phyloP scores from a whole-genome alignment of 768 basidiomycete genomes.

The Hydnomerulius pinastri region DNA sequence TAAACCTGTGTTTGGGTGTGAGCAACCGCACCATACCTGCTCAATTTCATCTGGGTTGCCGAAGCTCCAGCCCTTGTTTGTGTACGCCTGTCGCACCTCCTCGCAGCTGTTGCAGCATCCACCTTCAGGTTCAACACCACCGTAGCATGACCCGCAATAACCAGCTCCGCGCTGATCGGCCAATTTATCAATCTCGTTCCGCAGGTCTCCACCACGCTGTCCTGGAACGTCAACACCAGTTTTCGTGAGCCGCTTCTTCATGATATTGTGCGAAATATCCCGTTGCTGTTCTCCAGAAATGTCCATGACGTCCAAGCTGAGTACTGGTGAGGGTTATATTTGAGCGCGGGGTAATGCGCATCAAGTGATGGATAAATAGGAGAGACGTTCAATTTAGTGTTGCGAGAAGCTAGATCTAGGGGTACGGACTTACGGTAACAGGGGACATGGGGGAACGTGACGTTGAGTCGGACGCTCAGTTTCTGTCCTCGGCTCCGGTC shows the following conservation, averaged over 20 bases:
- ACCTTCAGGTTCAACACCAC: slow-evolving; percentile 68
- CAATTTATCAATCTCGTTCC: slow-evolving; percentile 86
- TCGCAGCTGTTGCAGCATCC: slow-evolving; percentile 98
- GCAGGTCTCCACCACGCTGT: slow-evolving; percentile 60
- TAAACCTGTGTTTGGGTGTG: background rate
- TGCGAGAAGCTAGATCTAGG: background rate
- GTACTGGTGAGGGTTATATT: slow-evolving; percentile 54
- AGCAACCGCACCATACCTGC: slow-evolving; percentile 59
- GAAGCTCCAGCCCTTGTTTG: slow-evolving; percentile 95
- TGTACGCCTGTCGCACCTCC: slow-evolving; percentile 87
- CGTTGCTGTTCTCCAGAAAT: slow-evolving; percentile 95
- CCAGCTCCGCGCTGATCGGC: slow-evolving; percentile 56
- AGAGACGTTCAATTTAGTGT: background rate
- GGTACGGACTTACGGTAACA: slow-evolving; percentile 79
- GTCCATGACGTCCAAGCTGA: slow-evolving; percentile 97
- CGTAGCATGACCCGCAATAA: slow-evolving; percentile 97
- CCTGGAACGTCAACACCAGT: slow-evolving; percentile 60
- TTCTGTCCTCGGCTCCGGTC: slow-evolving; percentile 96
- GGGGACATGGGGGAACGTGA: slow-evolving; percentile 95
- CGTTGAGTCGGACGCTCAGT: slow-evolving; percentile 85
- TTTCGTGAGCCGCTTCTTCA: slow-evolving; percentile 75
- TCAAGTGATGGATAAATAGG: background rate
- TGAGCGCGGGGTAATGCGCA: background rate
- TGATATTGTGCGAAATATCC: slow-evolving; percentile 85
- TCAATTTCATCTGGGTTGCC: slow-evolving; percentile 87